Conservation (phyloP, 1,284 basidiomycete species). For the Kwoniella shivajii region DNA sequence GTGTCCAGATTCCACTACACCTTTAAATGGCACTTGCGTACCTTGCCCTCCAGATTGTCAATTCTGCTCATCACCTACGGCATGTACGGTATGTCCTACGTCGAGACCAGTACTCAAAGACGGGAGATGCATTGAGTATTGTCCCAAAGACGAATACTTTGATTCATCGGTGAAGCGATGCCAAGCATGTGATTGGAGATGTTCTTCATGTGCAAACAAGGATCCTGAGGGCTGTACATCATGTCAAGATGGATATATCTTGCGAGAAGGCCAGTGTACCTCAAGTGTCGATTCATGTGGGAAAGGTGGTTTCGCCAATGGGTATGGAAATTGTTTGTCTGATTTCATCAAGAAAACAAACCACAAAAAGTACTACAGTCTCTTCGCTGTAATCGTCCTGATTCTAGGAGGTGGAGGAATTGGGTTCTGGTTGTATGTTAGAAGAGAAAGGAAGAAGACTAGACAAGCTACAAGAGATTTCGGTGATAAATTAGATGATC, state of each 20-base stretch:
- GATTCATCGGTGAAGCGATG: constrained; percentile 39
- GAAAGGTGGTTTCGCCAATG: constrained; percentile 28
- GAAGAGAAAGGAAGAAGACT: constrained; percentile 34
- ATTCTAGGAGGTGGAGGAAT: constrained; percentile 21
- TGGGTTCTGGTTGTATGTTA: constrained; percentile 31
- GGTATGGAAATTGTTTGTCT: constrained; percentile 52
- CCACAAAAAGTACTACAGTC: constrained; percentile 23
- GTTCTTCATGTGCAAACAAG: constrained; percentile 45
- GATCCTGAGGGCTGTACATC: constrained; percentile 41
- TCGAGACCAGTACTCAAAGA: constrained; percentile 45
- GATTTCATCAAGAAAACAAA: constrained; percentile 28
- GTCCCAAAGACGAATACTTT: constrained; percentile 44
- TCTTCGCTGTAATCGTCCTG: constrained; percentile 29
- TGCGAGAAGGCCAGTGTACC: constrained; percentile 45
- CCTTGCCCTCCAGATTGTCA: constrained; percentile 53
- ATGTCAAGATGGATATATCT: constrained; percentile 41
- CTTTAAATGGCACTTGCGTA: constrained; percentile 43
- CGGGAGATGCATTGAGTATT: constrained; percentile 50
- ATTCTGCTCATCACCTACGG: constrained; percentile 41
- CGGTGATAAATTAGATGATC: constrained; percentile 37
- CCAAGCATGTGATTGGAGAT: constrained; percentile 43
- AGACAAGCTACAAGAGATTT: constrained; percentile 42
- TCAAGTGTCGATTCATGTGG: constrained; percentile 32
- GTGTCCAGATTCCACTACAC: constrained; percentile 47
- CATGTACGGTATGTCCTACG: constrained; percentile 49